Evolutionary conservation across 768 basidiomycete genomes (phyloP), one percentile per base, ranked within the genome.

Genomic region (Tricholoma bakamatsutake): DNA sequence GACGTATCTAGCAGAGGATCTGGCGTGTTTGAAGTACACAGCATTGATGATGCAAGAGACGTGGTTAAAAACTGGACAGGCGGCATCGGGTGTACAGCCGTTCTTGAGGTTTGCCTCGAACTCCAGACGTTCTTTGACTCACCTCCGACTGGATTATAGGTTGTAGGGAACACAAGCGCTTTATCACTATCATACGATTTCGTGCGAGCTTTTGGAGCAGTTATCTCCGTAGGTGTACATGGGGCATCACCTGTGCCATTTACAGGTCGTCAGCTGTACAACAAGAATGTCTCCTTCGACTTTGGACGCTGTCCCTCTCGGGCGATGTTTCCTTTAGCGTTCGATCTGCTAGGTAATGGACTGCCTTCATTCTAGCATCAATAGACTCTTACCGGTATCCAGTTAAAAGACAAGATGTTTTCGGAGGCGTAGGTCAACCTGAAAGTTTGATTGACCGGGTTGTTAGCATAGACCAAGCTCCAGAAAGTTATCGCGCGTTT

Each of bases 251-350:
- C 67, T 18, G 60, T 88, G 37, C 85, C 85, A 1, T 81, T 84
- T 60, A 81, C 77, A 10, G 76, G 81, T 2, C 68, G 72, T 8
- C 73, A 84, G 42, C 64, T 85, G 54, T 92, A 91, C 68, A 74
- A 84, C 74, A 88, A 89, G 70, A 92, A 91, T 66, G 78, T 90
- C 6, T 87, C 85, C 0, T 73, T 90, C 24, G 85, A 89, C 62
- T 92, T 91, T 65, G 90, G 90, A 8, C 81, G 89, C 8, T 91
- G 89, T 61, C 90, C 88, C 13, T 88, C 88, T 4, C 81, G 86
- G 12, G 82, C 88, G 0, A 82, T 90, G 80, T 84, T 91, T 61
- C 85, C 85, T 9, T 67, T 80, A 55, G 90, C 88, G 1, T 76
- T 88, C 39, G 84, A 84, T 61, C 67, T 92, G 28, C 69, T 93